Conservation (phyloP, 441 rosid genomes). For the Macaranga tanarius region DNA sequence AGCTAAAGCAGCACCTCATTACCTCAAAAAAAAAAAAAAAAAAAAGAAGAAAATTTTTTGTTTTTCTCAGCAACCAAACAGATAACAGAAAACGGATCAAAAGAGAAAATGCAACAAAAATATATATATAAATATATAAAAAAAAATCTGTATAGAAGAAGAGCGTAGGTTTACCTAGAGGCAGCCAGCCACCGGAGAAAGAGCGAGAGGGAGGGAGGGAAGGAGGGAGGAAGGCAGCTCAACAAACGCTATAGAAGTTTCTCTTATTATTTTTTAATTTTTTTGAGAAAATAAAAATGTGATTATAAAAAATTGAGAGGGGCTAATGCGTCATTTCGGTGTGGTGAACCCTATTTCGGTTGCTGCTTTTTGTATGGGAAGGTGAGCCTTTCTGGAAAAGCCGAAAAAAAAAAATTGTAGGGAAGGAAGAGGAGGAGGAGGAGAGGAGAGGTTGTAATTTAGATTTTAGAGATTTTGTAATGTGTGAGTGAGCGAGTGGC, state of each 20-base stretch:
- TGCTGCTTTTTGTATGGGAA: background rate
- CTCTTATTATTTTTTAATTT: too few relatives aligned
- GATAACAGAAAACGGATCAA: constrained; percentile 18
- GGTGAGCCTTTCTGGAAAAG: too few relatives aligned
- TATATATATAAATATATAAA: background rate
- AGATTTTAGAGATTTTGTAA: too few relatives aligned
- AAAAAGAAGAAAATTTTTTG: too few relatives aligned
- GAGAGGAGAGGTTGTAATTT: background rate
- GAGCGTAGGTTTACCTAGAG: background rate
- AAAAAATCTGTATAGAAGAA: too few relatives aligned
- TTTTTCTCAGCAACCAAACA: constrained; percentile 24
- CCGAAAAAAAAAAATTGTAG: background rate
- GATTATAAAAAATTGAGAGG: background rate
- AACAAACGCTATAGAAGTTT: constrained; percentile 11
- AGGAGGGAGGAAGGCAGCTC: constrained; percentile 14
- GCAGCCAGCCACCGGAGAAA: background rate
- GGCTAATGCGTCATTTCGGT: constrained; percentile 24
- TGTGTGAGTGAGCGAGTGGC: too few relatives aligned
- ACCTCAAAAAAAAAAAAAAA: background rate
- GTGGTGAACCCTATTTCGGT: background rate
- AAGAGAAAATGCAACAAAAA: constrained; percentile 6
- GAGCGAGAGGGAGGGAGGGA: background rate
- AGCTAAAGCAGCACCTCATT: background rate
- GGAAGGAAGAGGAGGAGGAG: background rate
- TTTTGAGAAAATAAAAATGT: background rate